Percentiles rank a stretch among this genome's conserved stretches.
Evolutionary conservation across 2,329 filamentous ascomycete species (phyloP).

Genomic region (Fonsecaea pedrosoi): DNA sequence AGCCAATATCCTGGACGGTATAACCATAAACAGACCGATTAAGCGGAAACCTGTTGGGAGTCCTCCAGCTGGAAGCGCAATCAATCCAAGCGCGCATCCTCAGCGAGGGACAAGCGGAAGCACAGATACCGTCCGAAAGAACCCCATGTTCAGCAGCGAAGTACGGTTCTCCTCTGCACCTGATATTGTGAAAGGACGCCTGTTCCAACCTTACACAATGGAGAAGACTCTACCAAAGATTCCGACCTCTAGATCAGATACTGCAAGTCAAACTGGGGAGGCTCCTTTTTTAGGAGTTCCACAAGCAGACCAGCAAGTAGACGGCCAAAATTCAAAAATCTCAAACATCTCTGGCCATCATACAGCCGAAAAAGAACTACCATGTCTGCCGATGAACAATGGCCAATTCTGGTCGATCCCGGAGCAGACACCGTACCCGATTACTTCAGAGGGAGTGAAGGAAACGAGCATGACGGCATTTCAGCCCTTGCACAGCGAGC

Average conservation of each 20-base stretch:
- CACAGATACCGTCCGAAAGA: constrained; percentile 36
- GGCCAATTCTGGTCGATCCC: constrained; percentile 38
- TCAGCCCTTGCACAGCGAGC: neutral
- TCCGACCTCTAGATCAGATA: constrained; percentile 31
- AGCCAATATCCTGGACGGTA: neutral
- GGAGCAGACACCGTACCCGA: constrained; percentile 5
- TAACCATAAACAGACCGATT: constrained; percentile 15
- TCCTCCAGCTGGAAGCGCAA: constrained; percentile 16
- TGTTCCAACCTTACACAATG: constrained; percentile 37
- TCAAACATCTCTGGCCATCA: constrained; percentile 30
- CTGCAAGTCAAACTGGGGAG: constrained; percentile 13
- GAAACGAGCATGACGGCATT: neutral
- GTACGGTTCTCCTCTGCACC: constrained; percentile 32
- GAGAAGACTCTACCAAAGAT: constrained; percentile 46
- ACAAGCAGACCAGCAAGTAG: constrained; percentile 15
- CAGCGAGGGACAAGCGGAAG: constrained; percentile 23
- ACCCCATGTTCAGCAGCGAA: constrained; percentile 28
- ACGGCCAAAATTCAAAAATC: constrained; percentile 27
- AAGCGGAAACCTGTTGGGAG: constrained; percentile 39
- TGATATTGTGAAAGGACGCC: constrained; percentile 12
- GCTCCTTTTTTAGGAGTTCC: constrained; percentile 42
- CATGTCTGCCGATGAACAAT: constrained; percentile 40
- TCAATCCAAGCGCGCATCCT: constrained; percentile 7
- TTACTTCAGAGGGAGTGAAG: constrained; percentile 5
- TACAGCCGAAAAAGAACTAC: constrained; percentile 36